A percentile compares a stretch with the other conserved stretches of the same genome.
phyloP scores from a whole-genome alignment of 371 early-diverging fungal genomes.

The Haplosporangium sp. region DNA sequence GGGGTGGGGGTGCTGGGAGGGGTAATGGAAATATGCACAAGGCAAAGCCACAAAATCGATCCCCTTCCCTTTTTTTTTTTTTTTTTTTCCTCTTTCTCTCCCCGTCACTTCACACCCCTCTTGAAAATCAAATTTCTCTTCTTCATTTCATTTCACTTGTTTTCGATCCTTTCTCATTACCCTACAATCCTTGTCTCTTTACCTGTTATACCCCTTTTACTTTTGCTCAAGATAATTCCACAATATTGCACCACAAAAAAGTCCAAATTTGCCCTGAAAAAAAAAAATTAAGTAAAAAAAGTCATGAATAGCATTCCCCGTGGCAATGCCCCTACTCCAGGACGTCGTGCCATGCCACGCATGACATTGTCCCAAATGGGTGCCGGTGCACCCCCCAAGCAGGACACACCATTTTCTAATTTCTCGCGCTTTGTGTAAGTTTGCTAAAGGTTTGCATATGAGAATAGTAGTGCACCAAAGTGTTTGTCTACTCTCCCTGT shows the following conservation, averaged over 20 bases:
- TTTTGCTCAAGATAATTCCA: too few relatives aligned
- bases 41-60: slow-evolving; percentile 10
- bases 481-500: not conserved
- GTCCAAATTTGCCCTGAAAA: slow-evolving; percentile 1
- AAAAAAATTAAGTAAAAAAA: not conserved
- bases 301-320: slow-evolving; percentile 37
- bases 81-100: slow-evolving; percentile 1
- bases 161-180: not conserved
- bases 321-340: slow-evolving; percentile 28
- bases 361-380: slow-evolving; percentile 43
- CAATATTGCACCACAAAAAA: too few relatives aligned
- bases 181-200: not conserved
- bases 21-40: too few relatives aligned
- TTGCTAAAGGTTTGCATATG: too few relatives aligned
- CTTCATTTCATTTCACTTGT: not conserved
- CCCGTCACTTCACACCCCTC: not conserved
- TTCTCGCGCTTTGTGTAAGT: slow-evolving; percentile 80
- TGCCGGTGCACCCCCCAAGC: slow-evolving; percentile 34
- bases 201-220: too few relatives aligned
- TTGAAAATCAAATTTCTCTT: not conserved
- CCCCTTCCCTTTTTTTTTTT: not conserved
- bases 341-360: slow-evolving; percentile 39
- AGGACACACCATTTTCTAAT: slow-evolving; percentile 71
- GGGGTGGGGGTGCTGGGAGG: too few relatives aligned
- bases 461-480: too few relatives aligned